Base-by-base conservation (phyloP, 768 basidiomycete genomes). In the Hygrocybe coccinea region DNA sequence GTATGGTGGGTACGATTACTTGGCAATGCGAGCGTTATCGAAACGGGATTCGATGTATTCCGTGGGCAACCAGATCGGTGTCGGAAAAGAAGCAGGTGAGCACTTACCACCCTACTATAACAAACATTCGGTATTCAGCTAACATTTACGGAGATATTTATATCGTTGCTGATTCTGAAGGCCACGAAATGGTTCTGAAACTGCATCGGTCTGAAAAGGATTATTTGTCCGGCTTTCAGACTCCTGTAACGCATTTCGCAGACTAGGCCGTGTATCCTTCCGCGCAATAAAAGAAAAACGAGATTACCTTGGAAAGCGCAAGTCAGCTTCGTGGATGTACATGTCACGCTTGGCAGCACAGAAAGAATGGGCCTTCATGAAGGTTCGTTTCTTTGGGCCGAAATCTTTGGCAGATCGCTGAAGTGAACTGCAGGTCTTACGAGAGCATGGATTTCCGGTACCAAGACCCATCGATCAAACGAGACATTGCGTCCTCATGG, bases 341-440 rank as follows among this genome's bases (percentile, higher is more conserved):
- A 91, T 99, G 91, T 95, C 92, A 19, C 82, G 97, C 19, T 73
- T 99, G 45, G 88, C 95, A 15, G 97, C 97, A 8, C 88, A 95
- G 74, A 98, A 97, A 67, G 97, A 99, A 68, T 99, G 86, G 82
- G 92, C 91, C 1, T 99, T 98, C 70, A 95, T 99, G 91, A 97
- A 97, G 79, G 95, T 92, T 47, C 24, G 61, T 55, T 5, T 33
- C 38, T 37, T n/a, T 22, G 36, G 10, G 6, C 29, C 25, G 6
- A 3, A 50, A 41, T 49, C 37, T 34, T 17, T 37, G 17, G 21
- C 52, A 39, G 39, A 15, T 36, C 9, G 2, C 24, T 22, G 12
- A 38, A 41, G 38, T 43, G 33, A 15, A 35, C 7, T 39, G 4
- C 62, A 97, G 95, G 86, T 97, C 24, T 77, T 99, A 17, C 80